phyloP scores from a whole-genome alignment of 176 grass and related monocot species.

The Thalia dealbata region DNA sequence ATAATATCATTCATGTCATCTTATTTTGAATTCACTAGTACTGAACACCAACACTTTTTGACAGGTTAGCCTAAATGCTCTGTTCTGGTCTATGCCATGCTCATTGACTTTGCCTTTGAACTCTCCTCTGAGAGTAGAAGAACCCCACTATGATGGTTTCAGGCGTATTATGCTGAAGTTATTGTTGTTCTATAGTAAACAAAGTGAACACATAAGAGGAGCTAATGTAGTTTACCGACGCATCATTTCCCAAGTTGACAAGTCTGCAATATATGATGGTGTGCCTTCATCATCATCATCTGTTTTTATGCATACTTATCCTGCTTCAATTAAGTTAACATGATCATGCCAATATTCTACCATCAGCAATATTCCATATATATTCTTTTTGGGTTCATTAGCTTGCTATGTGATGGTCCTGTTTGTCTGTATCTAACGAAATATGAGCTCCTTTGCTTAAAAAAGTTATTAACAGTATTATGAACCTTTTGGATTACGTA shows the following conservation, averaged over 20 bases:
- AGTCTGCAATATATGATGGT: constrained; percentile 76
- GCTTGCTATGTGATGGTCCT: too few relatives aligned
- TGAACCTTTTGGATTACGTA: too few relatives aligned
- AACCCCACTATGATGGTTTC: constrained; percentile 56
- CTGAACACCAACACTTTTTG: constrained; percentile 6
- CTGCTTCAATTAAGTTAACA: background rate
- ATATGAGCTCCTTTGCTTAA: too few relatives aligned
- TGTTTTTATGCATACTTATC: too few relatives aligned
- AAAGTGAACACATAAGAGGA: constrained; percentile 83
- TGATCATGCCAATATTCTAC: too few relatives aligned
- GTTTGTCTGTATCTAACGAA: too few relatives aligned
- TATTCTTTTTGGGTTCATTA: too few relatives aligned
- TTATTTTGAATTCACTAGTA: background rate
- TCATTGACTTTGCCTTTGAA: constrained; percentile 62
- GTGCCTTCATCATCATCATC: constrained; percentile 12
- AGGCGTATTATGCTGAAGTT: constrained; percentile 50
- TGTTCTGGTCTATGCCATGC: constrained; percentile 86
- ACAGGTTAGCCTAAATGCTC: constrained; percentile 60
- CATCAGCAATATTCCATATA: too few relatives aligned
- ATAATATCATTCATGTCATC: background rate
- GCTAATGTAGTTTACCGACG: constrained; percentile 73
- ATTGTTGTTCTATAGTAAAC: constrained; percentile 81
- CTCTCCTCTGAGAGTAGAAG: constrained; percentile 58
- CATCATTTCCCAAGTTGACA: constrained; percentile 73
- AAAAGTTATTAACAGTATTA: too few relatives aligned